Evolutionary conservation across 371 early-diverging fungal genomes (phyloP), one percentile per base, ranked within the genome.

Genomic region (Mortierella sp.): DNA sequence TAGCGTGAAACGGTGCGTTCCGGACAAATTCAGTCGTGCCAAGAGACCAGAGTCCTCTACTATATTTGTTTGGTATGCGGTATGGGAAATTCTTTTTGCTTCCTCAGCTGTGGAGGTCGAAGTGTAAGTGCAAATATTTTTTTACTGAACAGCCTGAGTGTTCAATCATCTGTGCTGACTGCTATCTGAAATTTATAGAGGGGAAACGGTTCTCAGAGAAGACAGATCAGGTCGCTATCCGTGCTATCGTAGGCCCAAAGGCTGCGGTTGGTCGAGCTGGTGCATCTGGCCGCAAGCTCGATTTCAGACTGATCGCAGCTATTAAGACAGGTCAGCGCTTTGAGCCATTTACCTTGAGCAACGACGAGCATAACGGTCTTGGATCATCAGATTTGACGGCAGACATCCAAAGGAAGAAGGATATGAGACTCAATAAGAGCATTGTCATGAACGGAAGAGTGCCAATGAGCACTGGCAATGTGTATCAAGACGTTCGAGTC

Each of bases 281-380:
- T 12, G 64, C 46, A 13, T 54, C 55, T 53, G 63, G 63, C 6
- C 63, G 62, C 14, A 61, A 61, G 19, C 62, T 61, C 6, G 52
- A 61, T 29, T 54, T 47, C 31, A 40, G 60, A 29, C 29, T 60
- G 60, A 51, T 52, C 22, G 60, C 60, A 39, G 43, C 60, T 27
- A 51, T 60, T 8, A 60, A 51, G 60, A 44, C 49, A 0, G 51
- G 59, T 1, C 59, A 50, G 59, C 51, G 49, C 3, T 59, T 50
- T 59, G 59, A 50, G 51, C 43, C 59, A 16, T 59, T 50, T 41
- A 59, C 51, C 24, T 59, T 59, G 50, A 59, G 51, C 51, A 59
- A 59, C 59, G 50, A 59, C 25, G 59, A 59, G 28, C 59, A 59
- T 43, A 50, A 50, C 49, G 59, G 59, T 16, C 49, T 59, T 2